Percentiles rank a stretch among this genome's conserved stretches.
phyloP scores from a whole-genome alignment of 1,139 yeast species.

The Scheffersomyces insectosa region DNA sequence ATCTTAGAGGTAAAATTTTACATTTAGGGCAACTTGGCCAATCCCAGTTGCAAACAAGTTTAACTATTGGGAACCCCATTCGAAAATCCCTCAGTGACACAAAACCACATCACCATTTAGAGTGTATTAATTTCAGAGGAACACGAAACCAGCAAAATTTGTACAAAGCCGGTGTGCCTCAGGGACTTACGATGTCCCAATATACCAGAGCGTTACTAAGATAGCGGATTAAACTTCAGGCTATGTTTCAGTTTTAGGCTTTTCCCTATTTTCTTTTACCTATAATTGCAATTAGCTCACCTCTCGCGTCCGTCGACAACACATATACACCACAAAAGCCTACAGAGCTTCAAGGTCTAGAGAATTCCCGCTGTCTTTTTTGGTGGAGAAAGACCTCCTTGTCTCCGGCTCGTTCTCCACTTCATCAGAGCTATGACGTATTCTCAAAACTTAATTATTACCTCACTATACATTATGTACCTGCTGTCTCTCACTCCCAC shows the following conservation, averaged over 20 bases:
- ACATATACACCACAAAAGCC: not conserved
- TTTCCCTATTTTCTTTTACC: not conserved
- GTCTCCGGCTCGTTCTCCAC: too few species aligned
- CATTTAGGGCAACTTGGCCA: not conserved
- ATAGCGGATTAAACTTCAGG: not conserved
- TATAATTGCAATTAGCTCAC: too few species aligned
- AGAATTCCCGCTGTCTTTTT: not conserved
- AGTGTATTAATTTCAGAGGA: not conserved
- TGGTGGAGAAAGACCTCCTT: not conserved
- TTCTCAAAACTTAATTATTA: too few species aligned
- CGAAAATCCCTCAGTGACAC: conserved; percentile 1
- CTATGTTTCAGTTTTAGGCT: not conserved
- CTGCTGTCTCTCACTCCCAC: too few species aligned
- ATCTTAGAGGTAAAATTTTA: not conserved
- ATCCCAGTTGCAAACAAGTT: not conserved
- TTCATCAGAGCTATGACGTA: too few species aligned
- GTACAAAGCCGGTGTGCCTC: not conserved
- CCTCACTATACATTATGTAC: too few species aligned
- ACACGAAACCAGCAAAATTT: not conserved
- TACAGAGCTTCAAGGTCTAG: not conserved
- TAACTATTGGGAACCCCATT: not conserved
- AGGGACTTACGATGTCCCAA: too few species aligned
- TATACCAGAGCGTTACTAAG: too few species aligned
- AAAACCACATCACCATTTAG: not conserved
- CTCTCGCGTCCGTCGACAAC: too few species aligned